Evolutionary conservation across 352 stramenopile genomes (phyloP).

Genomic region (Globisporangium nunn): DNA sequence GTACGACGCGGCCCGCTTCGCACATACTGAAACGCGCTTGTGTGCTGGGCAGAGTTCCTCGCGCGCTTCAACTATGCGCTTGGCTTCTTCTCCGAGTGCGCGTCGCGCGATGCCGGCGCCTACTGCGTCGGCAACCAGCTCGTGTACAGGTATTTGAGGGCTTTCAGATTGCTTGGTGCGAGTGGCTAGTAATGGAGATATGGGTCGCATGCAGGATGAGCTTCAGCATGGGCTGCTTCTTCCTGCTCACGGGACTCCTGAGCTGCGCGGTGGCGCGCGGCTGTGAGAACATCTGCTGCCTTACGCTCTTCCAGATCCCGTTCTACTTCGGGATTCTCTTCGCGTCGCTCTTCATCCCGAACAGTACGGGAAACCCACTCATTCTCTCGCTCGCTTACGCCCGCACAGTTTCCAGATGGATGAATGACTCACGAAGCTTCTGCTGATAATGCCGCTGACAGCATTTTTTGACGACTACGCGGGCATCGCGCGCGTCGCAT

Average conservation of each 20-base stretch:
- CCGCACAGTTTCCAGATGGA: background rate
- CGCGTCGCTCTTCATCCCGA: slow-evolving; percentile 59
- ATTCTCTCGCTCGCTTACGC: background rate
- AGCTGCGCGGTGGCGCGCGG: slow-evolving; percentile 39
- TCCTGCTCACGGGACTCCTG: slow-evolving; percentile 42
- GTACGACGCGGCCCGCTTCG: background rate
- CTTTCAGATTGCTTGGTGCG: background rate
- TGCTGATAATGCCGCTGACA: slow-evolving; percentile 6
- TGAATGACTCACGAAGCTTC: background rate
- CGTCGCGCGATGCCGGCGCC: slow-evolving; percentile 18
- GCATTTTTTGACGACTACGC: slow-evolving; percentile 66
- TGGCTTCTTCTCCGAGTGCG: slow-evolving; percentile 43
- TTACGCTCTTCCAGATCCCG: slow-evolving; percentile 57
- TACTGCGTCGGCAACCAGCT: slow-evolving; percentile 70
- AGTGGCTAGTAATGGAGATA: background rate
- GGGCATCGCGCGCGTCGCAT: slow-evolving; percentile 49
- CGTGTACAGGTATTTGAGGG: slow-evolving; percentile 37
- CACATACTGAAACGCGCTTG: background rate
- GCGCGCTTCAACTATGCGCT: slow-evolving; percentile 26
- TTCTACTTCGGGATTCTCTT: slow-evolving; percentile 46
- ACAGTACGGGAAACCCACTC: slow-evolving; percentile 21
- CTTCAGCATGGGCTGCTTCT: slow-evolving; percentile 67
- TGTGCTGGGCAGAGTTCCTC: slow-evolving; percentile 12
- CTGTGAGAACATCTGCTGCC: slow-evolving; percentile 56
- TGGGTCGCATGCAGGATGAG: slow-evolving; percentile 30